Percentiles rank a stretch among this genome's conserved stretches.
phyloP scores from a whole-genome alignment of 305 asterid species.

The Nicotiana rustica region DNA sequence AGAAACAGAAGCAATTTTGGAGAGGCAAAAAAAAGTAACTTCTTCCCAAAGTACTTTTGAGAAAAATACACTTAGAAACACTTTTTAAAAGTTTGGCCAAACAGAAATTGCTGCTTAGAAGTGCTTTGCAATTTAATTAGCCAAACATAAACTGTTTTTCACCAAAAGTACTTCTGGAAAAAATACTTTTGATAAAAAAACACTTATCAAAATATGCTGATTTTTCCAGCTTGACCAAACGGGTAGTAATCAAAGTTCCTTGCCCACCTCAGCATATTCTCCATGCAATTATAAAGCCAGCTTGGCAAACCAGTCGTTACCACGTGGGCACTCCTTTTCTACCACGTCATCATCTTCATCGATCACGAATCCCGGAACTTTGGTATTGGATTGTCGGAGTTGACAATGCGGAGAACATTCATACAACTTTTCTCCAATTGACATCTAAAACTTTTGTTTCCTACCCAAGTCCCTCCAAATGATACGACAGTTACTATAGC shows the following conservation, averaged over 20 bases:
- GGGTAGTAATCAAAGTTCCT: constrained; percentile 46
- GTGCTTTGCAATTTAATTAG: no score
- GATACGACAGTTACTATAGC: constrained; percentile 75
- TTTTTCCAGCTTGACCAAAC: no score
- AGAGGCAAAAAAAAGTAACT: no score
- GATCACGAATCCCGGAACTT: constrained; percentile 76
- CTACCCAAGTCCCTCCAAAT: constrained; percentile 91
- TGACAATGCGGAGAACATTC: constrained; percentile 77
- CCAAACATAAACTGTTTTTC: no score
- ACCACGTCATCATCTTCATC: constrained; percentile 34
- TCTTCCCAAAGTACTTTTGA: no score
- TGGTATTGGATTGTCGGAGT: constrained; percentile 80
- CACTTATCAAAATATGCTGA: no score
- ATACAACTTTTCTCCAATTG: constrained; percentile 69
- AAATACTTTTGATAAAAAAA: no score
- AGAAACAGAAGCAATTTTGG: no score
- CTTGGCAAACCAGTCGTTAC: constrained; percentile 37
- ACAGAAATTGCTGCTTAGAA: no score
- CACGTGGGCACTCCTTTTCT: neutral
- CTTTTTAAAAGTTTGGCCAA: no score
- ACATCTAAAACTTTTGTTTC: constrained; percentile 69
- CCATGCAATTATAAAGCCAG: constrained; percentile 59
- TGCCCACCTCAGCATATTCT: constrained; percentile 61
- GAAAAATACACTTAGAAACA: no score
- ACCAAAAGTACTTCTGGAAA: no score